Evolutionary conservation across 2,329 filamentous ascomycete species (phyloP).

Genomic region (Ceratocystis papillata): DNA sequence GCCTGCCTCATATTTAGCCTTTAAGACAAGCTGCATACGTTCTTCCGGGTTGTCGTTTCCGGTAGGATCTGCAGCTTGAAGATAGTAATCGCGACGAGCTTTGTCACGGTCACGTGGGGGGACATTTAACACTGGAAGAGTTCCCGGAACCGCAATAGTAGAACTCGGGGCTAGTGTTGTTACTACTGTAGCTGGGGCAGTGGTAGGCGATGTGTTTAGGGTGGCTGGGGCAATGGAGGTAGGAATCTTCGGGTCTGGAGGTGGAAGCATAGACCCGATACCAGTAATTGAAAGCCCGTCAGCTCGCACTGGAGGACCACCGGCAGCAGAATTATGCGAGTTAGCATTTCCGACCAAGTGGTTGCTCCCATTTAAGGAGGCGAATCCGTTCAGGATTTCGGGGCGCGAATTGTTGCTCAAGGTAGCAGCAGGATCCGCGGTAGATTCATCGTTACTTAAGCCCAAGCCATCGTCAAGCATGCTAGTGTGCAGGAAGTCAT

Average conservation of each 20-base stretch:
- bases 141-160: neutral
- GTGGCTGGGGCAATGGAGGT: neutral
- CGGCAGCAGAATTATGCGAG: neutral
- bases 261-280: constrained; percentile 39
- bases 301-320: constrained; percentile 6
- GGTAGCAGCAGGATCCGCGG: constrained; percentile 26
- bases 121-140: constrained; percentile 23
- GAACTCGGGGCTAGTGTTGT: neutral
- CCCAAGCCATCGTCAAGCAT: constrained; percentile 63
- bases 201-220: constrained; percentile 1
- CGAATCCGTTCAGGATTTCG: constrained; percentile 16
- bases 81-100: constrained; percentile 73
- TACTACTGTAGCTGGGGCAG: neutral
- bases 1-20: constrained; percentile 92
- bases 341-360: neutral
- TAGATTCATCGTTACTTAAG: constrained; percentile 30
- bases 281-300: constrained; percentile 25
- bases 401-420: constrained; percentile 24
- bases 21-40: constrained; percentile 86
- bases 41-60: constrained; percentile 65
- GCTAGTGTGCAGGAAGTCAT: constrained; percentile 90
- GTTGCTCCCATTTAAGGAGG: constrained; percentile 11
- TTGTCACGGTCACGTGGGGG: constrained; percentile 48
- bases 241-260: constrained; percentile 30
- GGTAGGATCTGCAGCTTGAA: constrained; percentile 89